Percentiles rank a stretch among this genome's conserved stretches.
phyloP scores from a whole-genome alignment of 768 basidiomycete genomes.

The Russula compacta region DNA sequence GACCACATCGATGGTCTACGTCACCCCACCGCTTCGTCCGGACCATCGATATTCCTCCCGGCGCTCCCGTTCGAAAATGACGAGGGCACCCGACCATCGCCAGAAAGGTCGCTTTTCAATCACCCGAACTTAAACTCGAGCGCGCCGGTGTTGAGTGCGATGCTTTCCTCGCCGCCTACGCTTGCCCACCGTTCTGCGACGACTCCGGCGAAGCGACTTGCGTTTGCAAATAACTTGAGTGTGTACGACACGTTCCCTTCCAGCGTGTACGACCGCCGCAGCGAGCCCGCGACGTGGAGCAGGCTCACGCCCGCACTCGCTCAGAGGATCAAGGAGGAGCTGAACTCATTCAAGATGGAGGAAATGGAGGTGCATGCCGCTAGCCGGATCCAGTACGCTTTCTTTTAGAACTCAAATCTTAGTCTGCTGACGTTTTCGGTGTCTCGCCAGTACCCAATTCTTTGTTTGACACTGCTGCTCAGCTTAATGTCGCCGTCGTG shows the following conservation, averaged over 20 bases:
- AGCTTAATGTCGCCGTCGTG: constrained; percentile 21
- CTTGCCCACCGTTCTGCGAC: constrained; percentile 69
- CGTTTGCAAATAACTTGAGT: constrained; percentile 86
- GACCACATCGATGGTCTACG: constrained; percentile 85
- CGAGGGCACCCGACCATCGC: constrained; percentile 30
- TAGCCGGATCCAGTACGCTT: constrained; percentile 76
- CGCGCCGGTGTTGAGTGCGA: constrained; percentile 71
- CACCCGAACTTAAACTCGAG: constrained; percentile 73
- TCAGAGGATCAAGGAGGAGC: constrained; percentile 94
- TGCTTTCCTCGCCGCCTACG: constrained; percentile 39
- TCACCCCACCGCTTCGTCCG: constrained; percentile 31
- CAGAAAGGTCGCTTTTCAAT: constrained; percentile 56
- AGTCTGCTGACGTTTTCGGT: constrained; percentile 13
- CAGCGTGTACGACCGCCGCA: constrained; percentile 85
- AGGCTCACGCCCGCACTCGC: constrained; percentile 89
- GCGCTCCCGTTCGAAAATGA: constrained; percentile 46
- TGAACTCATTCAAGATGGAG: constrained; percentile 99
- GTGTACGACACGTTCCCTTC: constrained; percentile 97
- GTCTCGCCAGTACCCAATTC: constrained; percentile 62
- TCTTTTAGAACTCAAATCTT: constrained; percentile 1
- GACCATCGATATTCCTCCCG: constrained; percentile 36
- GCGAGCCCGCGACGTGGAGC: constrained; percentile 96
- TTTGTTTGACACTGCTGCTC: constrained; percentile 52
- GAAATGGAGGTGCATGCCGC: constrained; percentile 98
- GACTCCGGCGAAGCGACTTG: constrained; percentile 58